These are phyloP conservation scores for Nyssa sinensis DNA, from an alignment of 148 eudicot genomes.

Conservation along the genomic window DNA sequence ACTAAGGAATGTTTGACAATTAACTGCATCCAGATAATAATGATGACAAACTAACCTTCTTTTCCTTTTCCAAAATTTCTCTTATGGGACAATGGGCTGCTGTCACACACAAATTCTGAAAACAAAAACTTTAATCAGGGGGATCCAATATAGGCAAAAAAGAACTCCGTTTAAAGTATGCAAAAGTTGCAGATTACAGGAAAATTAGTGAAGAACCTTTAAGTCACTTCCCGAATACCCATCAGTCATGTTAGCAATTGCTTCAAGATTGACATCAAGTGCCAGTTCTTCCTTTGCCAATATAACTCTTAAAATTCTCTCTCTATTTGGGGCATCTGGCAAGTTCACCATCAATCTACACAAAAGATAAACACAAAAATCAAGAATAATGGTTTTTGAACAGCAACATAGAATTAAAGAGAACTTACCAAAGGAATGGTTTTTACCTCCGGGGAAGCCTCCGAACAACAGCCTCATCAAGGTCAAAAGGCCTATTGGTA, in stretches of 20 bases:
- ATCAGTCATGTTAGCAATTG: constrained; percentile 79
- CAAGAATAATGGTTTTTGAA: not conserved
- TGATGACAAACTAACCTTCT: constrained; percentile 49
- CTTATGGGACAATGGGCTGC: constrained; percentile 96
- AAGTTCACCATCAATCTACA: constrained; percentile 92
- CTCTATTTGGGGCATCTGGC: constrained; percentile 85
- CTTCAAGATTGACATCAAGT: constrained; percentile 64
- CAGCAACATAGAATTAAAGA: not conserved
- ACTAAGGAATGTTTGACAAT: no score
- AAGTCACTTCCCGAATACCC: constrained; percentile 97
- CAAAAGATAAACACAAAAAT: constrained; percentile 5
- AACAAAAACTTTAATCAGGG: constrained; percentile 13
- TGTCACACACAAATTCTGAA: constrained; percentile 90
- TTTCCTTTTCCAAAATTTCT: constrained; percentile 85
- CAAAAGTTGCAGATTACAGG: not conserved
- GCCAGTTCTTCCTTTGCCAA: constrained; percentile 83
- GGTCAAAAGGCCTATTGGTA: constrained; percentile 93
- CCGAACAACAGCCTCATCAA: constrained; percentile 95
- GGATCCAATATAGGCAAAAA: not conserved
- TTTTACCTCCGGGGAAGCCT: constrained; percentile 85
- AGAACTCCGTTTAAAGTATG: not conserved
- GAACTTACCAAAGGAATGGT: not conserved
- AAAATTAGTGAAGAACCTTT: constrained; percentile 50
- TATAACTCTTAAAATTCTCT: constrained; percentile 77
- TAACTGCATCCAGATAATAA: constrained; percentile 5